Conservation (phyloP, 176 grass and related monocot species). For the Hordeum marinum region DNA sequence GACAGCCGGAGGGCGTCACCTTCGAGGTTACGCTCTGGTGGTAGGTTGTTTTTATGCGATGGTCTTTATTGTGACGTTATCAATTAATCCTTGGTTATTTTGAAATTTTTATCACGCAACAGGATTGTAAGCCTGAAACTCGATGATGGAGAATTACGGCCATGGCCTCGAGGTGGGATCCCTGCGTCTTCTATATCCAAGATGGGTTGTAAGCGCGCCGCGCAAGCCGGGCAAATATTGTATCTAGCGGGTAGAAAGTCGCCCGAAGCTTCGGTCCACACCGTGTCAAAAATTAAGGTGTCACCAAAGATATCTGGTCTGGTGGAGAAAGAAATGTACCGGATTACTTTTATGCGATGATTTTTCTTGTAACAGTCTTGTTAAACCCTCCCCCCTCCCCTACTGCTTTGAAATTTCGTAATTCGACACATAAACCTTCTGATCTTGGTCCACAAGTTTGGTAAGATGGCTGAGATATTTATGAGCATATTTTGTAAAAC, state of each 20-base stretch:
- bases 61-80: background rate
- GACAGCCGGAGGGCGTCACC: no score
- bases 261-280: background rate
- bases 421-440: no score
- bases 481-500: no score
- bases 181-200: no score
- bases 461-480: no score
- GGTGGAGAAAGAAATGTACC: background rate
- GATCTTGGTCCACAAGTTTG: no score
- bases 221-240: background rate
- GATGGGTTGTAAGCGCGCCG: accelerated
- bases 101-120: background rate
- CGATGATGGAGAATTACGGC: no score
- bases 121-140: background rate
- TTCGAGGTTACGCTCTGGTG: no score
- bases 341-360: background rate
- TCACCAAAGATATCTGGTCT: background rate
- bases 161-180: no score
- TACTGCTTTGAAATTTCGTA: no score
- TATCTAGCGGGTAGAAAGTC: background rate
- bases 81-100: accelerated
- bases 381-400: no score
- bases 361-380: background rate
- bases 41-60: no score
- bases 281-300: background rate